Base-by-base conservation (phyloP, 2,329 filamentous ascomycete species). In the Emmonsiellopsis sp. region DNA sequence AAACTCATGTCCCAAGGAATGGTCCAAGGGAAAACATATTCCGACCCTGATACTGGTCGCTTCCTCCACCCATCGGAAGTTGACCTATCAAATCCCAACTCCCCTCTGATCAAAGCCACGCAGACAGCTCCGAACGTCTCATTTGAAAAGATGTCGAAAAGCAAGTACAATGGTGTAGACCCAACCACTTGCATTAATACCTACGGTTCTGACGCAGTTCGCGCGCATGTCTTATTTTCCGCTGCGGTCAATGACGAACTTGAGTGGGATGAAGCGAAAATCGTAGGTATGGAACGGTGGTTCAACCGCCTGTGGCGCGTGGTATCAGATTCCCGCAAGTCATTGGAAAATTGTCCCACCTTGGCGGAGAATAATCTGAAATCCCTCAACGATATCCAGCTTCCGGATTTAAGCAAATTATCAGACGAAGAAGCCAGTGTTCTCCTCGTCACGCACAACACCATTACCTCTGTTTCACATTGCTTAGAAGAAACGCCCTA, bases 131-230 rank as follows among this genome's bases (percentile, higher is more conserved):
- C 86, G 1, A 79, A 74, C 32, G 70, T 89, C 14, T 84, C 81
- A 1, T 95, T 80, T 61, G 89, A 95, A 67, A 95, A 95, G 66
- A 95, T 95, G 90, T 93, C 87, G 40, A 95, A 95, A 71, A 94
- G 88, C 62, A 95, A 95, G 69, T 78, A 93, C 72, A 95, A 95
- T 64, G 90, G 90, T 31, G 88, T 95, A 6, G 88, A 95, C 64
- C 90, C 90, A 0, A 83, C 81, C 0, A 75, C 74, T 0, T 87
- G 86, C 58, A 88, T 93, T 54, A 72, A 77, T 6, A 82, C 81
- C 59, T 85, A 93, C 61, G 90, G 90, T 21, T 87, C 89, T 1
- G 90, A 95, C 67, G 84, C 87, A 5, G 90, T 87, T 2, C 78
- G 90, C 53, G 88, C 88, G 3, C 90, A 95, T 65, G 87, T 95